Base-by-base conservation (phyloP, 495 filamentous ascomycete species). In the Podospora australis region DNA sequence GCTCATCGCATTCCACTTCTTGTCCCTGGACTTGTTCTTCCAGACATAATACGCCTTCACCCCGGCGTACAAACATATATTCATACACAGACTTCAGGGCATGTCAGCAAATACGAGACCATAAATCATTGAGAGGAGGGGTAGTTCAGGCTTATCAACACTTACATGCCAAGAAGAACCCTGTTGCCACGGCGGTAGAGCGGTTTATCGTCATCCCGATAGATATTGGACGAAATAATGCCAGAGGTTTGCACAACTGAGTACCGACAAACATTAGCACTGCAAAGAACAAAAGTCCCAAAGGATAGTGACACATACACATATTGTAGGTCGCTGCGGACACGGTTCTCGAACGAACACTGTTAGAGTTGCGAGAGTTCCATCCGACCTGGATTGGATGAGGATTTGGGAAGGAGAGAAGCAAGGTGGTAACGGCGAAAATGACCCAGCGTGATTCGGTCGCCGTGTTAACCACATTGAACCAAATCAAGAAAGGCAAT, bases 351-450 rank as follows among this genome's bases (percentile, higher is more conserved):
- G 75, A 68, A 4, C 78, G 68, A 11, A 83, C 79, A 4, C 73
- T 67, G 30, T 80, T 79, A 1, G 74, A 73, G 52, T 81, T 80
- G 6, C 80, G 70, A 0, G 79, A 80, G 16, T 80, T 80, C 71
- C 81, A 81, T 8, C 76, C 82, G 2, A 86, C 83, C 44, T 86
- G 65, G 19, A 87, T 80, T 0, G 84, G 79, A 46, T 74, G 77
- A 17, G 64, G 65, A 44, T 74, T 78, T 0, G 80, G 81, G 19
- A 77, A 79, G 11, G 66, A 65, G 6, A 84, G 67, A 7, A 86
- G 64, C 22, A 83, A 24, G 3, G 75, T 80, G 38, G 79, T 76
- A 14, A 83, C 69, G 0, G 62, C 64, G 56, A 72, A 86, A 3
- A 74, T 72, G 3, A 71, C 49, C 81, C 81, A 84, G 53, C 69